These are phyloP conservation scores for Syncephalastrum contaminatum DNA, from an alignment of 371 early-diverging fungal genomes.

Conservation along the genomic window DNA sequence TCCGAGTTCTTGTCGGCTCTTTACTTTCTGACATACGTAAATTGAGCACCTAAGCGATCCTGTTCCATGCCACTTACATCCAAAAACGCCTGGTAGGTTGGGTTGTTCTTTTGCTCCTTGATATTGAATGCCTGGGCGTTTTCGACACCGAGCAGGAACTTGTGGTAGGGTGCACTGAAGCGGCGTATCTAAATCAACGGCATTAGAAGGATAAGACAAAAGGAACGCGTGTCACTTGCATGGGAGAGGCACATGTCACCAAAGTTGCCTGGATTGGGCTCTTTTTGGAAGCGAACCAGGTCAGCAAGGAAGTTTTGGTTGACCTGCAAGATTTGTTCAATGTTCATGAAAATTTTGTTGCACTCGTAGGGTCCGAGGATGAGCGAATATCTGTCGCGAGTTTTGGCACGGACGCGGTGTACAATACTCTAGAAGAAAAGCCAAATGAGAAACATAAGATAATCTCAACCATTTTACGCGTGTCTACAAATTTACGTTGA, in stretches of 20 bases:
- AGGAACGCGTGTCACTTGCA: conserved; percentile 19
- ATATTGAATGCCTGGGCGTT: conserved; percentile 37
- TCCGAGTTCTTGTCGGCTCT: conserved; percentile 7
- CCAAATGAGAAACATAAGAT: conserved; percentile 1
- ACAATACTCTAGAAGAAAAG: conserved; percentile 27
- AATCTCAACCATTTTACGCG: background rate
- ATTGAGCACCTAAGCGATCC: background rate
- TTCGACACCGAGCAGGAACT: conserved; percentile 41
- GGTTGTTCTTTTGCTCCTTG: conserved; percentile 40
- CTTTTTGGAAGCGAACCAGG: conserved; percentile 14
- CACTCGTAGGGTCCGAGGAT: conserved; percentile 39
- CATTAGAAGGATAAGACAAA: conserved; percentile 14
- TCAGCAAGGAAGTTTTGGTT: conserved; percentile 32
- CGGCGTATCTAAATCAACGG: conserved; percentile 10
- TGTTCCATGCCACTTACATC: conserved; percentile 6
- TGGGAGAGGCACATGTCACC: conserved; percentile 38
- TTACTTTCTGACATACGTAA: conserved; percentile 5
- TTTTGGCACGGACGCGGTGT: conserved; percentile 21
- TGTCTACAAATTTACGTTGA: conserved; percentile 8
- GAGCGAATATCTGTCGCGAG: conserved; percentile 10
- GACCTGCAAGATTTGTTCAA: conserved; percentile 37
- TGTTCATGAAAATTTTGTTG: conserved; percentile 45
- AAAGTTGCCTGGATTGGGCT: conserved; percentile 17
- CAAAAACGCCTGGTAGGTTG: conserved; percentile 28
- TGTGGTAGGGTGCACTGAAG: conserved; percentile 38